Conservation (phyloP, 106 monocot species). For the Phalaenopsis aphrodite region DNA sequence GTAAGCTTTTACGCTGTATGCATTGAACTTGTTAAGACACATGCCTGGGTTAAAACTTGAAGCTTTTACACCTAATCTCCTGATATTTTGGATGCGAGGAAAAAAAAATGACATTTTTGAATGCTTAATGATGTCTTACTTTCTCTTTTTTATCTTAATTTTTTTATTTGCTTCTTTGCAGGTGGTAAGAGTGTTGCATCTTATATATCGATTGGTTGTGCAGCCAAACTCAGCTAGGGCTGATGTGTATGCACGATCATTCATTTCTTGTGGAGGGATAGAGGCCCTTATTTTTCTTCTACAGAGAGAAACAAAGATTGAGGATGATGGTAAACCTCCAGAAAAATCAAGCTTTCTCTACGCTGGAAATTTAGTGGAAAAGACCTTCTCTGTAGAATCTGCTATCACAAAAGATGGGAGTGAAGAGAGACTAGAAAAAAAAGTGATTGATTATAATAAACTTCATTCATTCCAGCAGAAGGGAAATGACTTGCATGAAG, state of each 20-base stretch:
- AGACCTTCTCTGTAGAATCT: slow-evolving; percentile 17
- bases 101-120: not conserved
- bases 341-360: slow-evolving; percentile 16
- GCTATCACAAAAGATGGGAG: slow-evolving; percentile 4
- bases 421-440: not conserved
- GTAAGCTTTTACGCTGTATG: not conserved
- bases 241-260: slow-evolving; percentile 65
- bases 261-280: slow-evolving; percentile 76
- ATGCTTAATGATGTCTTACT: not conserved
- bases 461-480: not conserved
- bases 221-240: slow-evolving; percentile 85
- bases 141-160: slow-evolving; percentile 1
- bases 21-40: not conserved
- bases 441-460: not conserved
- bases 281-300: slow-evolving; percentile 87
- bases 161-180: slow-evolving; percentile 19
- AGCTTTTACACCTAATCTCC: not conserved
- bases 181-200: slow-evolving; percentile 95
- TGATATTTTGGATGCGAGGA: not conserved
- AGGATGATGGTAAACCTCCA: slow-evolving; percentile 37
- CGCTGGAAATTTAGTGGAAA: slow-evolving; percentile 2
- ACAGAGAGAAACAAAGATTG: slow-evolving; percentile 75
- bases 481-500: slow-evolving; percentile 21
- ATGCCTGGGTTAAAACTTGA: not conserved
- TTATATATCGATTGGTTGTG: slow-evolving; percentile 82